Conservation (phyloP, 2,329 filamentous ascomycete species). For the Zymoseptoria tritici region DNA sequence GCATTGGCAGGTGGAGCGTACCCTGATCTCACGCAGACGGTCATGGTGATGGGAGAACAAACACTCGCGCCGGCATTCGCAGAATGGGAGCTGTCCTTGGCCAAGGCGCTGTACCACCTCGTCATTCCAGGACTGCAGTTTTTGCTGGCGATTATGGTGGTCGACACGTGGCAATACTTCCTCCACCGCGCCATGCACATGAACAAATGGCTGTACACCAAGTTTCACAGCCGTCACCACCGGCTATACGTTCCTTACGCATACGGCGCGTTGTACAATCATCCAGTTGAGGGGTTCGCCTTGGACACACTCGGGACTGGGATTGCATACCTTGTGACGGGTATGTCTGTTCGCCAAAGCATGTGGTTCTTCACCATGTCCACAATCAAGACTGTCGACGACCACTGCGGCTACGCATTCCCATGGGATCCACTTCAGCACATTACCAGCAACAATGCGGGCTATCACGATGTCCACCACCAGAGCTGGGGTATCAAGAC, state of each 20-base stretch:
- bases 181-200: constrained; percentile 93
- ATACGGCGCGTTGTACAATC: constrained; percentile 94
- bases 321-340: constrained; percentile 69
- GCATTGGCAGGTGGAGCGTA: constrained; percentile 75
- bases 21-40: constrained; percentile 54
- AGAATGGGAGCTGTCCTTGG: constrained; percentile 68
- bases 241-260: constrained; percentile 96
- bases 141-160: constrained; percentile 61
- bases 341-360: constrained; percentile 77
- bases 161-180: constrained; percentile 99
- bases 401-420: constrained; percentile 94
- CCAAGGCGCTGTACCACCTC: constrained; percentile 72
- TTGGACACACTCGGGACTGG: constrained; percentile 85
- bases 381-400: constrained; percentile 93
- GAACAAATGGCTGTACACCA: constrained; percentile 92
- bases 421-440: constrained; percentile 92
- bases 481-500: constrained; percentile 99
- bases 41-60: constrained; percentile 46
- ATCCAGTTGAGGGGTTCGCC: constrained; percentile 87
- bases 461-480: constrained; percentile 96
- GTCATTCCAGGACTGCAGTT: constrained; percentile 73
- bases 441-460: constrained; percentile 88
- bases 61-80: constrained; percentile 64
- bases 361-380: constrained; percentile 85
- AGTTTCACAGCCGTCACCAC: constrained; percentile 92